Conservation (phyloP, 2,329 filamentous ascomycete species). For the Talaromyces verruculosus region DNA sequence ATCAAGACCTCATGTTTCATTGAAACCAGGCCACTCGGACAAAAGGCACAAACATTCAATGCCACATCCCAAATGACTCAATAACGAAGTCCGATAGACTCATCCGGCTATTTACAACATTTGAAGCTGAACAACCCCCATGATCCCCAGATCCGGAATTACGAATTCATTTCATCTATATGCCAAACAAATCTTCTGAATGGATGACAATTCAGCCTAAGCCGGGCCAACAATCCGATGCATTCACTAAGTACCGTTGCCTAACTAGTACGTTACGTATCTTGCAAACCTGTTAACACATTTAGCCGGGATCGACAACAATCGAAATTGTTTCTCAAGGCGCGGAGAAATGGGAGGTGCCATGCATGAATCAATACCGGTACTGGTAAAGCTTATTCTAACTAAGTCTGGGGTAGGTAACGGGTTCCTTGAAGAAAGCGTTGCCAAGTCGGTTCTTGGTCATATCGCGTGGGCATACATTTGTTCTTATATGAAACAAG, state of each 20-base stretch:
- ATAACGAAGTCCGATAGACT: background rate
- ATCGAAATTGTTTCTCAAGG: background rate
- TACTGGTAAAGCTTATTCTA: background rate
- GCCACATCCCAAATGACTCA: background rate
- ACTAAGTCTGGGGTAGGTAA: background rate
- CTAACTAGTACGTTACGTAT: background rate
- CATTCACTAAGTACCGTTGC: background rate
- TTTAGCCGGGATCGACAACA: background rate
- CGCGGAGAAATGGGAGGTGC: background rate
- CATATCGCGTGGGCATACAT: background rate
- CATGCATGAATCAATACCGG: background rate
- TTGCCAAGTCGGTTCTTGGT: background rate
- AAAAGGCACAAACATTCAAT: background rate
- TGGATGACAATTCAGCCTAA: background rate
- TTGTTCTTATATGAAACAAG: background rate
- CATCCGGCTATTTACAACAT: background rate
- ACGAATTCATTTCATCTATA: background rate
- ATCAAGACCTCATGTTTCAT: background rate
- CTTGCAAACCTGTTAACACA: background rate
- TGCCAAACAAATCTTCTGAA: background rate
- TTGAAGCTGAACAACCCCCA: background rate
- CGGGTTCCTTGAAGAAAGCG: background rate
- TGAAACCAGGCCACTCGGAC: background rate
- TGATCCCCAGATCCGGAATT: background rate
- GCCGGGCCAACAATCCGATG: background rate